phyloP scores from a whole-genome alignment of 768 basidiomycete species.

The Neoboletus brunneissimus region DNA sequence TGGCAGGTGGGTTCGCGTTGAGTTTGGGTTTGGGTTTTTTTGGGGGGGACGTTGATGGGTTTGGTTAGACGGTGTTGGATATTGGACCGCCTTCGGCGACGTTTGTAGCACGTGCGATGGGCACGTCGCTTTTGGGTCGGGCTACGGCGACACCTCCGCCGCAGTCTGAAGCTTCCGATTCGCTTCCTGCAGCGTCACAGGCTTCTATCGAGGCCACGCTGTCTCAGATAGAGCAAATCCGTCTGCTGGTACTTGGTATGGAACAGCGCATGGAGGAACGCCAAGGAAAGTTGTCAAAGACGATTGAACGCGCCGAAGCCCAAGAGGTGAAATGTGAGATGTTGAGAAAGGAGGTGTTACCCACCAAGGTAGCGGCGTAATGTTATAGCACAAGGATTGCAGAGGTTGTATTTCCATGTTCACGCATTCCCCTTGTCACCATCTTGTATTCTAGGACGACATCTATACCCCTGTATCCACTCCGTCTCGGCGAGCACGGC shows the following conservation, averaged over 20 bases:
- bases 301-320: slow-evolving; percentile 56
- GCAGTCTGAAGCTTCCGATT: slow-evolving; percentile 14
- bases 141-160: slow-evolving; percentile 17
- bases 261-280: slow-evolving; percentile 64
- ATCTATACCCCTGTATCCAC: slow-evolving; percentile 14
- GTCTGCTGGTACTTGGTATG: slow-evolving; percentile 70
- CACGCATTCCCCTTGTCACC: slow-evolving; percentile 11
- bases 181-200: slow-evolving; percentile 20
- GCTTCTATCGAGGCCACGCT: slow-evolving; percentile 40
- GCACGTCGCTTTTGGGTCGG: slow-evolving; percentile 28
- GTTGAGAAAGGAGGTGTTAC: slow-evolving; percentile 39
- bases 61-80: slow-evolving; percentile 32
- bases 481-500: background rate
- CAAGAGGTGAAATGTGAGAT: slow-evolving; percentile 56
- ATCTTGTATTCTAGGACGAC: slow-evolving; percentile 24
- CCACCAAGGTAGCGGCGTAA: slow-evolving; percentile 20
- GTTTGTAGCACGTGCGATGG: slow-evolving; percentile 27
- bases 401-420: slow-evolving; percentile 6
- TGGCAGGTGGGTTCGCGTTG: too few relatives aligned
- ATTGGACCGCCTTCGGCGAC: slow-evolving; percentile 35
- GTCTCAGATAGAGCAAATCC: slow-evolving; percentile 66
- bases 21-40: too few relatives aligned
- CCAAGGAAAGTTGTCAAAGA: slow-evolving; percentile 60
- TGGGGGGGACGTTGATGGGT: background rate
- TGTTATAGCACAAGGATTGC: background rate